phyloP scores from a whole-genome alignment of 2,329 filamentous ascomycete genomes.

The Ploettnerulaceae sp. region DNA sequence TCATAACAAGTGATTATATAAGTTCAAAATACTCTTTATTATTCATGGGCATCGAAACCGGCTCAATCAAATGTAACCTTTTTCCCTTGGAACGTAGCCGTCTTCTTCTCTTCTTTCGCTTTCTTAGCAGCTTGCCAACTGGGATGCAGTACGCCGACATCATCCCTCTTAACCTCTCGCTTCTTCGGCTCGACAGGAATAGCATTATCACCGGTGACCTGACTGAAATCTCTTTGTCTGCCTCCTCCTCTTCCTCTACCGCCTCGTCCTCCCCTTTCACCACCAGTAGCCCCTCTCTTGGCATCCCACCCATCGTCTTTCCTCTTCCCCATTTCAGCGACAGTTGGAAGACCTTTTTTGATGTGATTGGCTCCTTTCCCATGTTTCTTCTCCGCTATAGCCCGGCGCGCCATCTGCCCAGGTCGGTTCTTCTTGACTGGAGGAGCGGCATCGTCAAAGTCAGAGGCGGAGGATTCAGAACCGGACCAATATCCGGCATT shows the following conservation, averaged over 20 bases:
- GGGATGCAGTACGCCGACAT: constrained; percentile 52
- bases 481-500: constrained; percentile 78
- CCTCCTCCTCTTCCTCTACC: constrained; percentile 5
- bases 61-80: constrained; percentile 55
- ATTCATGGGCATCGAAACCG: constrained; percentile 15
- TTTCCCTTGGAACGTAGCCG: constrained; percentile 49
- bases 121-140: constrained; percentile 56
- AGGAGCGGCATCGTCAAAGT: constrained; percentile 55
- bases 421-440: constrained; percentile 64
- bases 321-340: constrained; percentile 29
- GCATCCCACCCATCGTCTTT: constrained; percentile 54
- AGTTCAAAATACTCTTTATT: background rate
- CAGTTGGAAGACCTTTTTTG: constrained; percentile 23
- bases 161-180: constrained; percentile 40
- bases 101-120: constrained; percentile 51
- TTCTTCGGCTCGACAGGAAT: constrained; percentile 27
- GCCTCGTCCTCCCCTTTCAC: constrained; percentile 7
- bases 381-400: constrained; percentile 77
- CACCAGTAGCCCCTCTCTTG: constrained; percentile 46
- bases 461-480: constrained; percentile 60
- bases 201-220: constrained; percentile 30
- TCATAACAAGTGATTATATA: no score
- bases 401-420: constrained; percentile 72
- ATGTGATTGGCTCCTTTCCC: constrained; percentile 54
- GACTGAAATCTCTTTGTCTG: constrained; percentile 13